phyloP scores from a whole-genome alignment of 306 rosid species.

The Ammopiptanthus mongolicus region DNA sequence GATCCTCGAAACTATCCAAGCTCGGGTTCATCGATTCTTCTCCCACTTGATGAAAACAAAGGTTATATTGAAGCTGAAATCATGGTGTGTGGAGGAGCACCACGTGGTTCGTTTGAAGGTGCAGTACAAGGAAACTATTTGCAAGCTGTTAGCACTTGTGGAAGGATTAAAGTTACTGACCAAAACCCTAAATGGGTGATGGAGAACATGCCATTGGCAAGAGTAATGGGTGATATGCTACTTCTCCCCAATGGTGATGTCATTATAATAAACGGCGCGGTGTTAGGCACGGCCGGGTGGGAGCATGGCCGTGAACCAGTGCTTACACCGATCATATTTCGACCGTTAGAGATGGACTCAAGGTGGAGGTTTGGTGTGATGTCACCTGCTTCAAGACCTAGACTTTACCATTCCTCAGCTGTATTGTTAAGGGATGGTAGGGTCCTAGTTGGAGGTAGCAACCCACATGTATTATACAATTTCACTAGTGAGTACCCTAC shows the following conservation, averaged over 20 bases:
- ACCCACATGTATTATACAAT: constrained; percentile 55
- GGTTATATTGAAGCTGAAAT: constrained; percentile 33
- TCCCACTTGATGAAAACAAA: constrained; percentile 58
- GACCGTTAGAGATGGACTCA: background rate
- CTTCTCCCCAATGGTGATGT: constrained; percentile 62
- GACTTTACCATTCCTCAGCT: constrained; percentile 69
- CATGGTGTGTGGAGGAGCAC: constrained; percentile 73
- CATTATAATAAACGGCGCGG: constrained; percentile 55
- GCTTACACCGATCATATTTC: constrained; percentile 40
- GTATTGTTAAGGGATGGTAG: constrained; percentile 52
- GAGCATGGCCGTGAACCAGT: constrained; percentile 45
- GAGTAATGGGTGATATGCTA: constrained; percentile 78
- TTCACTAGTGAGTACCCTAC: constrained; percentile 60
- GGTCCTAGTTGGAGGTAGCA: constrained; percentile 71
- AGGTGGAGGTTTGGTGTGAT: constrained; percentile 27
- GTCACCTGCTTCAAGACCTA: constrained; percentile 39
- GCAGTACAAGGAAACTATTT: constrained; percentile 28
- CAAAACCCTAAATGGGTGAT: constrained; percentile 53
- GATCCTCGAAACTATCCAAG: constrained; percentile 83
- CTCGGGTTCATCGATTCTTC: constrained; percentile 70
- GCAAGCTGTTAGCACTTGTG: constrained; percentile 43
- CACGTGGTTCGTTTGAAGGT: constrained; percentile 23
- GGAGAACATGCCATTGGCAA: constrained; percentile 63
- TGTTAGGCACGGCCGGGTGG: constrained; percentile 72
- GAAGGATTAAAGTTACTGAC: constrained; percentile 40